phyloP scores from a whole-genome alignment of 2,329 filamentous ascomycete genomes.

The Acephala macrosclerotiorum region DNA sequence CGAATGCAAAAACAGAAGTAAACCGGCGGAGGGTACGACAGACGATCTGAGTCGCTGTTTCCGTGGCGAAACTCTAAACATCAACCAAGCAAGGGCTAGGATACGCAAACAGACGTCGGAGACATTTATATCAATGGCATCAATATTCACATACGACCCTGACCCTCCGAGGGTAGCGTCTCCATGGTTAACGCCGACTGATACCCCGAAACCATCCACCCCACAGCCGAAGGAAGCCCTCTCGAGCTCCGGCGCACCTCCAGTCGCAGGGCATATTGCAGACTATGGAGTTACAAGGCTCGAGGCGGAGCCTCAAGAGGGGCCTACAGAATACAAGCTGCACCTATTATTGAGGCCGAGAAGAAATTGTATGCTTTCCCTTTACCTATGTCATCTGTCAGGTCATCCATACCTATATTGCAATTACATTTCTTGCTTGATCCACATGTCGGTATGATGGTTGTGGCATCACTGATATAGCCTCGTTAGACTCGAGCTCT shows the following conservation, averaged over 20 bases:
- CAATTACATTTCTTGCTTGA: not conserved
- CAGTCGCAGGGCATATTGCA: slow-evolving; percentile 54
- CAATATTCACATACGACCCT: slow-evolving; percentile 93
- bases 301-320: slow-evolving; percentile 90
- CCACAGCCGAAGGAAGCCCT: slow-evolving; percentile 31
- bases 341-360: slow-evolving; percentile 85
- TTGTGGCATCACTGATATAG: not conserved
- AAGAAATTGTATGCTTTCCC: slow-evolving; percentile 58
- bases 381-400: not conserved
- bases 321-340: slow-evolving; percentile 95
- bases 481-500: slow-evolving; percentile 60
- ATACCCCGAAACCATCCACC: slow-evolving; percentile 43
- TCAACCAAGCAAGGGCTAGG: not conserved
- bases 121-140: slow-evolving; percentile 70
- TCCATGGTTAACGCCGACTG: slow-evolving; percentile 76
- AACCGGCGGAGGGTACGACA: not conserved
- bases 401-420: no score
- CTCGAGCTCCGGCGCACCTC: slow-evolving; percentile 34
- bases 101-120: not conserved
- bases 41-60: not conserved
- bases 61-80: not conserved
- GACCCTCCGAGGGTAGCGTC: slow-evolving; percentile 86
- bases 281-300: slow-evolving; percentile 77
- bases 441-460: not conserved
- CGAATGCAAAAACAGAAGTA: slow-evolving; percentile 27